phyloP scores from a whole-genome alignment of 2,329 filamentous ascomycete genomes.

The Ophiostoma triangulosporum region DNA sequence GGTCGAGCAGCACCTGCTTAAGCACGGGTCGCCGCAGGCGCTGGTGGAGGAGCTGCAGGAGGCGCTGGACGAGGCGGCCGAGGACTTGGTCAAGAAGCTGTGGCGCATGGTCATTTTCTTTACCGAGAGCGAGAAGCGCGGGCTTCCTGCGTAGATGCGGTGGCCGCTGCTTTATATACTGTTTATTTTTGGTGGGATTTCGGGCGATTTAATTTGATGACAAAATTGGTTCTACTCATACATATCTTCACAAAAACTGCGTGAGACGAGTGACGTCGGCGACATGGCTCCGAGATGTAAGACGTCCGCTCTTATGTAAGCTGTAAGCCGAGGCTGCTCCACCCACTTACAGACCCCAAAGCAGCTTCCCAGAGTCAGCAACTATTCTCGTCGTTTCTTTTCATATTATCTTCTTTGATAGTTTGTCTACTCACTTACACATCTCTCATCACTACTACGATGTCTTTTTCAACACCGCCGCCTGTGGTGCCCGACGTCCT shows the following conservation, averaged over 20 bases:
- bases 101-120: slow-evolving; percentile 99
- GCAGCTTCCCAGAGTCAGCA: too few species aligned
- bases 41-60: slow-evolving; percentile 75
- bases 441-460: not conserved
- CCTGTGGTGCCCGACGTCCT: slow-evolving; percentile 28
- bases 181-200: too few species aligned
- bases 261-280: too few species aligned
- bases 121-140: slow-evolving; percentile 84
- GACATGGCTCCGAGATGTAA: too few species aligned
- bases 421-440: not conserved
- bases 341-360: too few species aligned
- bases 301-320: too few species aligned
- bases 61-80: slow-evolving; percentile 88
- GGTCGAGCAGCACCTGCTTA: slow-evolving; percentile 74
- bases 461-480: slow-evolving; percentile 22
- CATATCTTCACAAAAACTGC: too few species aligned
- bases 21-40: slow-evolving; percentile 60
- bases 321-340: too few species aligned
- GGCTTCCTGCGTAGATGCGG: slow-evolving; percentile 47
- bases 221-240: too few species aligned
- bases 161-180: not conserved
- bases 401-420: too few species aligned
- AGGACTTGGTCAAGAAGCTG: slow-evolving; percentile 86
- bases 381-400: too few species aligned
- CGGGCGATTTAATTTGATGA: too few species aligned